Evolutionary conservation across 495 filamentous ascomycete genomes (phyloP).

Genomic region (Tetracladium marchalianum): DNA sequence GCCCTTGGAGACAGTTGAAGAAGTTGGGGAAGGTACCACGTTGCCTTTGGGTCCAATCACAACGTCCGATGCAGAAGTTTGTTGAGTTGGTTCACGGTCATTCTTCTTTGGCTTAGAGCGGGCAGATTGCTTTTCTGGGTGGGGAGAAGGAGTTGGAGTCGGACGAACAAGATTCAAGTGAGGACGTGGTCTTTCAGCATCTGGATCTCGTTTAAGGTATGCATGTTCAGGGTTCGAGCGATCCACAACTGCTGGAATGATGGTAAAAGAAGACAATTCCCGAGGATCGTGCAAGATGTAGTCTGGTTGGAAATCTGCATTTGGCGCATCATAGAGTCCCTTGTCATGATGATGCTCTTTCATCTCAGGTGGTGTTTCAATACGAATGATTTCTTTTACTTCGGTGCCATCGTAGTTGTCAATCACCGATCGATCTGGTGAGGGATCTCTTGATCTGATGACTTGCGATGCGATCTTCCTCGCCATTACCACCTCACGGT

Average conservation of each 20-base stretch:
- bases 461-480: constrained; percentile 35
- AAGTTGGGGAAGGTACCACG: constrained; percentile 9
- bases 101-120: constrained; percentile 7
- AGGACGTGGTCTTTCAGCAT: constrained; percentile 25
- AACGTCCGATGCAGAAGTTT: constrained; percentile 7
- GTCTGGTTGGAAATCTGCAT: constrained; percentile 44
- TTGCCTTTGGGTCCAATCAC: constrained; percentile 8
- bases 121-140: constrained; percentile 14
- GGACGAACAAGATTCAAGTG: constrained; percentile 42
- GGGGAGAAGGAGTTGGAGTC: constrained; percentile 35
- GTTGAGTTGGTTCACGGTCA: constrained; percentile 1
- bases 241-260: constrained; percentile 2
- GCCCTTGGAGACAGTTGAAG: constrained; percentile 34
- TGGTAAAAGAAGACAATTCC: constrained; percentile 22
- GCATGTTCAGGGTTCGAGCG: constrained; percentile 4
- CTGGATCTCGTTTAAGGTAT: constrained; percentile 24
- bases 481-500: constrained; percentile 38
- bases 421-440: constrained; percentile 35
- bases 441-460: constrained; percentile 33
- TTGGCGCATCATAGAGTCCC: constrained; percentile 40
- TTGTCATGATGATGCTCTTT: constrained; percentile 27
- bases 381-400: constrained; percentile 21
- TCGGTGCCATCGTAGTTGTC: constrained; percentile 35
- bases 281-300: constrained; percentile 31
- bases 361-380: constrained; percentile 38